Percentiles rank a stretch among this genome's conserved stretches.
Conservation (phyloP, 805 yeast species). For the Wickerhamiella musiphila region DNA sequence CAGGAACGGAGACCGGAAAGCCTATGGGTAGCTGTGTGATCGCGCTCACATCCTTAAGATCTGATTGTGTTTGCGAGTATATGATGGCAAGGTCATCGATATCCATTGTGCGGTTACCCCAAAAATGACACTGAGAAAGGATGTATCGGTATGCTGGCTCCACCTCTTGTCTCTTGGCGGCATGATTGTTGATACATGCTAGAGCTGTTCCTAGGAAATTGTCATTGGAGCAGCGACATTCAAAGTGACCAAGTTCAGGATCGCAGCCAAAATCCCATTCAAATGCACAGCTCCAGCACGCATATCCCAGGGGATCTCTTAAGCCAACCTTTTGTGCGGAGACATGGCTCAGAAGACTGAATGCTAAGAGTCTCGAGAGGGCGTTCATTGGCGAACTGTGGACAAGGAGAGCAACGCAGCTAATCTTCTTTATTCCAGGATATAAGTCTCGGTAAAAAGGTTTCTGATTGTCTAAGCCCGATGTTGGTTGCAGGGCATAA, state of each 20-base stretch:
- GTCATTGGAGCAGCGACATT: constrained; percentile 17
- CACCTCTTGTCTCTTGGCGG: constrained; percentile 13
- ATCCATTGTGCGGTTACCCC: constrained; percentile 15
- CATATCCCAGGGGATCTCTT: constrained; percentile 17
- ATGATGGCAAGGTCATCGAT: constrained; percentile 14
- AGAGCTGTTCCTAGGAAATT: constrained; percentile 19
- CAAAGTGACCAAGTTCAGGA: constrained; percentile 9
- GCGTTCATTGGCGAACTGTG: no score
- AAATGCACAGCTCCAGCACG: constrained; percentile 20
- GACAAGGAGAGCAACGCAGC: no score
- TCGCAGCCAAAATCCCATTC: constrained; percentile 20
- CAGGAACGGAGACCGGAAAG: constrained; percentile 11
- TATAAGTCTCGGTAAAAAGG: no score
- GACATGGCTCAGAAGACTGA: neutral
- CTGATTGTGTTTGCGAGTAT: constrained; percentile 17
- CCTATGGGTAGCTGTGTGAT: constrained; percentile 3
- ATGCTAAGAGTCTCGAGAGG: neutral
- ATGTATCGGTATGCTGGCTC: constrained; percentile 16
- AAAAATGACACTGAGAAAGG: constrained; percentile 17
- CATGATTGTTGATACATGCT: constrained; percentile 15
- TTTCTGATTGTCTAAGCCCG: no score
- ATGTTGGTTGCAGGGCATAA: no score
- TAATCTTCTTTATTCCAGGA: no score
- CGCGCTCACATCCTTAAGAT: constrained; percentile 5
- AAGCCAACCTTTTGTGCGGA: constrained; percentile 20